Conservation (phyloP, 495 filamentous ascomycete genomes). For the Tetracladium marchalianum region DNA sequence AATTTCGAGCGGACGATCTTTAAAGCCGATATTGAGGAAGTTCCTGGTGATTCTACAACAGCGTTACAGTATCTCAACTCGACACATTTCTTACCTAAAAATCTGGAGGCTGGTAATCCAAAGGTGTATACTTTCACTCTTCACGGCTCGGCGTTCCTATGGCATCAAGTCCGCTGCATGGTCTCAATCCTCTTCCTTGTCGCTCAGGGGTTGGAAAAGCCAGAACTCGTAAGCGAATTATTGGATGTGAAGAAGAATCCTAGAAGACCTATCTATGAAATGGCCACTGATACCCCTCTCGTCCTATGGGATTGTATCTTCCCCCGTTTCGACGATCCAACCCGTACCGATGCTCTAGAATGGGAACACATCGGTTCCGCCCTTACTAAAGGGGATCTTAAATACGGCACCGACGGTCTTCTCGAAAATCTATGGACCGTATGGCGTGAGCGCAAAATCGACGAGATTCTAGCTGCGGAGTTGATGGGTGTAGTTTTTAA, state of each 20-base stretch:
- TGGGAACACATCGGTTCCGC: conserved; percentile 57
- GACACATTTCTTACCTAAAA: conserved; percentile 18
- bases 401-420: conserved; percentile 56
- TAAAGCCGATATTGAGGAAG: conserved; percentile 62
- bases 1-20: conserved; percentile 72
- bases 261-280: conserved; percentile 69
- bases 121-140: conserved; percentile 81
- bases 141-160: conserved; percentile 87
- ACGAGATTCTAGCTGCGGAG: conserved; percentile 65
- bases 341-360: conserved; percentile 48
- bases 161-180: conserved; percentile 97
- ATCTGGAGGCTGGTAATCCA: conserved; percentile 22
- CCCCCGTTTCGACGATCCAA: conserved; percentile 35
- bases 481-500: conserved; percentile 53
- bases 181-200: conserved; percentile 77
- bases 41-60: conserved; percentile 26
- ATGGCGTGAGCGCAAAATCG: conserved; percentile 80
- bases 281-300: conserved; percentile 80
- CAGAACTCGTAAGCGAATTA: conserved; percentile 58
- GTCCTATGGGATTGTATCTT: conserved; percentile 96
- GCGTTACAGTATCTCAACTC: conserved; percentile 30
- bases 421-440: conserved; percentile 65
- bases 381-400: conserved; percentile 31
- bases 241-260: conserved; percentile 62
- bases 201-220: conserved; percentile 79